Percentiles rank a stretch among this genome's conserved stretches.
These are phyloP conservation scores for Penicillium taxi DNA, from an alignment of 495 filamentous ascomycete species.

Conservation along the genomic window DNA sequence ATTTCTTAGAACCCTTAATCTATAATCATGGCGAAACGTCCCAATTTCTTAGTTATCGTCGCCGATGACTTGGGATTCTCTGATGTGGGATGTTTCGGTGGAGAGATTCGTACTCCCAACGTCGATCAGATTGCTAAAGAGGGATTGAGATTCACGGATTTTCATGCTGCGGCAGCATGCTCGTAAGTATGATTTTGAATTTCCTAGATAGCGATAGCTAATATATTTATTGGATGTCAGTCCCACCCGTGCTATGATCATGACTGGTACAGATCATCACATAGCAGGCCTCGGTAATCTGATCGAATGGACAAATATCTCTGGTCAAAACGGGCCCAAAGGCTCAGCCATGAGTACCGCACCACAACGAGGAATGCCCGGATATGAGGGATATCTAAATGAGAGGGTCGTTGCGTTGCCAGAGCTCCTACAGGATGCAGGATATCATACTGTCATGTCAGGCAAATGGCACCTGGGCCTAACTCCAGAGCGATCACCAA, in stretches of 20 bases:
- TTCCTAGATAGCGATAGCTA: neutral
- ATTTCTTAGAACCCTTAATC: neutral
- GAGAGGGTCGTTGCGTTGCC: conserved; percentile 54
- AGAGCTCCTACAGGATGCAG: conserved; percentile 52
- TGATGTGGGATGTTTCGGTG: conserved; percentile 53
- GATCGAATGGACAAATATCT: conserved; percentile 44
- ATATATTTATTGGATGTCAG: conserved; percentile 7
- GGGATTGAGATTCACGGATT: conserved; percentile 53
- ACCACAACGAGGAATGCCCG: conserved; percentile 49
- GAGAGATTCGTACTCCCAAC: conserved; percentile 56
- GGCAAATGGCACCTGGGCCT: conserved; percentile 52
- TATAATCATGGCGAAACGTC: conserved; percentile 33
- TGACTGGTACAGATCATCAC: conserved; percentile 42
- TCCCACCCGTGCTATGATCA: conserved; percentile 54
- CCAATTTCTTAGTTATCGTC: conserved; percentile 56
- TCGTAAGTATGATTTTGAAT: conserved; percentile 26
- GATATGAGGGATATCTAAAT: conserved; percentile 60
- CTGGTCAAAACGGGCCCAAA: conserved; percentile 38
- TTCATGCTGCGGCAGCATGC: conserved; percentile 56
- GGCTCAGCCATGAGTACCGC: conserved; percentile 36
- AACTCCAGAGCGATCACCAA: conserved; percentile 37
- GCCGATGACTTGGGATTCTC: conserved; percentile 59
- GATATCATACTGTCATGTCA: conserved; percentile 55
- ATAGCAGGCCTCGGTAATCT: conserved; percentile 41
- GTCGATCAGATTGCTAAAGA: conserved; percentile 49